Conservation (phyloP, 164 flowering plant species). For the Magnolia officinalis region DNA sequence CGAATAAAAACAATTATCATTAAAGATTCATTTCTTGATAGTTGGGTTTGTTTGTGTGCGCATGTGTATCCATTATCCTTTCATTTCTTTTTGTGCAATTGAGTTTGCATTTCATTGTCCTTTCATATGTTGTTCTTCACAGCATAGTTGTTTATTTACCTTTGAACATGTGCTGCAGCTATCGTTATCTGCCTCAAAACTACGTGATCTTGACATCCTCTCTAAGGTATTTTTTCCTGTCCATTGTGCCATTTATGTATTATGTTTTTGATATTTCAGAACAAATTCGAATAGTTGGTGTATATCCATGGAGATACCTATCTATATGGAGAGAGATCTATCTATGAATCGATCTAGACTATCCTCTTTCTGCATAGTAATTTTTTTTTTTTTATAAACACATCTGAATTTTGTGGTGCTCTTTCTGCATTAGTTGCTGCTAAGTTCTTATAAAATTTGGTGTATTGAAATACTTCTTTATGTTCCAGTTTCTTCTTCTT, state of each 20-base stretch:
- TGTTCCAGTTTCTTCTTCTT: too few species aligned
- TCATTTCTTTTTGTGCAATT: too few species aligned
- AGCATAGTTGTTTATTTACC: constrained; percentile 8
- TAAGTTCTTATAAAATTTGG: neutral
- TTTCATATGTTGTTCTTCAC: neutral
- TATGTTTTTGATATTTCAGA: neutral
- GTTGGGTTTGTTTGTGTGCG: too few species aligned
- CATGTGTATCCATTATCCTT: neutral
- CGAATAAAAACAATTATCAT: too few species aligned
- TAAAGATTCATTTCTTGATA: too few species aligned
- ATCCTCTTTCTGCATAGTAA: neutral
- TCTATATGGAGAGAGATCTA: neutral
- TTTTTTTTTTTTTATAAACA: neutral
- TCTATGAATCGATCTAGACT: neutral
- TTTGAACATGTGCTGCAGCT: constrained; percentile 41
- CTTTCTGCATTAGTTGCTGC: neutral
- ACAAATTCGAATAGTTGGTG: neutral
- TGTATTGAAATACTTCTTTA: too few species aligned
- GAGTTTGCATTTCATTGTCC: neutral
- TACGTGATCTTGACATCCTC: constrained; percentile 67
- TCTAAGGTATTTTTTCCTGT: constrained; percentile 57
- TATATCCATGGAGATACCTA: neutral
- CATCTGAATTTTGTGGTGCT: neutral
- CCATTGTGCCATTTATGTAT: too few species aligned
- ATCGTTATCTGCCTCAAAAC: constrained; percentile 66